Evolutionary conservation across 495 filamentous ascomycete genomes (phyloP), one percentile per base, ranked within the genome.

Genomic region (Neurospora sp.): DNA sequence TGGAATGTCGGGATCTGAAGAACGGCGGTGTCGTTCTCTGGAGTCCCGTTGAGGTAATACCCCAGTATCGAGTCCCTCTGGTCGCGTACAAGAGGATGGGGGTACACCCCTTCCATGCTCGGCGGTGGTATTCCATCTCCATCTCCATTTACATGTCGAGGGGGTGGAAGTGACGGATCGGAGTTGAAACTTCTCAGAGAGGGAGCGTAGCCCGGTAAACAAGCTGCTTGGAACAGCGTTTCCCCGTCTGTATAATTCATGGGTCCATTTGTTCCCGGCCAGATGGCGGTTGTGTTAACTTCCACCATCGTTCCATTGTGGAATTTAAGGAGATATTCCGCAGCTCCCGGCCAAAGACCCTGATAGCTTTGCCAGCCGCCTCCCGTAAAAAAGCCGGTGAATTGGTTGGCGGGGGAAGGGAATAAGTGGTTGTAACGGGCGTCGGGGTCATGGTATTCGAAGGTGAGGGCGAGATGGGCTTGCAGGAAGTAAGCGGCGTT

Each of bases 401-500:
- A 69, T 5, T 39, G 37, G 31, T 70, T 36, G 19, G 71, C 39
- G 0, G 76, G 13, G 17, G 62, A 76, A 4, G 31, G 72, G 19
- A 78, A 75, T 3, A 78, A 38, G 11, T 69, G 24, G 69, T 79
- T 79, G 10, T 66, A 71, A 1, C 70, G 39, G 43, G 70, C 34
- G 31, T 71, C 70, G 31, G 70, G 70, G 42, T 71, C 70, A 15
- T 71, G 70, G 40, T 31, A 36, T 8, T 24, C 21, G 31, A 69
- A 69, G 15, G 10, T 42, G 2, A 13, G 21, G 5, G 6, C 15
- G 10, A 71, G 7, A 7, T 71, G 13, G 7, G 70, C 70, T 28
- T 71, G 38, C 9, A 71, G 70, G 34, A 28, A 71, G 39, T 71
- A 71, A 13, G 31, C 6, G 39, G 40, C 40, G n/a, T 11, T 0